Evolutionary conservation across 2,329 filamentous ascomycete species (phyloP), one percentile per base, ranked within the genome.

Genomic region (Curvularia eragrostidis): DNA sequence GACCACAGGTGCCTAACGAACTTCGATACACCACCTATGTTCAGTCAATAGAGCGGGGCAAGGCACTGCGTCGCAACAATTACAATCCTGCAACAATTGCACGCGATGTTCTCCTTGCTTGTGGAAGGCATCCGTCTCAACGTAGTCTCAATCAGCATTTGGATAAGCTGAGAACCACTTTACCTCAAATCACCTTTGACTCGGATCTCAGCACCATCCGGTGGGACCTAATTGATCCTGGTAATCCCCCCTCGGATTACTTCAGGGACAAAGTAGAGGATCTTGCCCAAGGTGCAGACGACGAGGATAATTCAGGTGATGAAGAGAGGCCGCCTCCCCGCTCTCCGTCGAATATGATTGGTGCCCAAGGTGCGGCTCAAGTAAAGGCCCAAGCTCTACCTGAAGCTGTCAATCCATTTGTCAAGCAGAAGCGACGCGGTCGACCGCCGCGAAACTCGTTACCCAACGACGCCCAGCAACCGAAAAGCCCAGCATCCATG

Each of bases 1-100:
- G 54, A 32, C 41, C 39, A 5, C 48, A 59, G 6, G 32, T 63
- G 28, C 58, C 62, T 8, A 63, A 34, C 8, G 66, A 68, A 24
- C 36, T 71, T 28, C 63, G 69, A 21, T 54, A 67, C 44, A 39
- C 49, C 24, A 58, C 48, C 6, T 68, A 83, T 34, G 80, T 83
- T 3, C 77, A 82, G 60, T 76, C 77, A 0, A 67, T 87, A 15
- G 78, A 81, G 61, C 76, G 74, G 48, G 79, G 78, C 50, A 79
- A 80, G 36, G 81, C 81, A 8, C 72, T 79, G 5, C 75, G 79
- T 24, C 83, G 83, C 58, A 79, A 79, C 5, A 79, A 74, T 15
- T 90, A 90, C 67, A 81, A 89, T 66, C 80, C 83, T 1, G 80
- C 81, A 43, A 89, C 85, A 0, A 87, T 90, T 58, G 87, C 87